Evolutionary conservation across 164 flowering plant species (phyloP).

Genomic region (Macadamia integrifolia): DNA sequence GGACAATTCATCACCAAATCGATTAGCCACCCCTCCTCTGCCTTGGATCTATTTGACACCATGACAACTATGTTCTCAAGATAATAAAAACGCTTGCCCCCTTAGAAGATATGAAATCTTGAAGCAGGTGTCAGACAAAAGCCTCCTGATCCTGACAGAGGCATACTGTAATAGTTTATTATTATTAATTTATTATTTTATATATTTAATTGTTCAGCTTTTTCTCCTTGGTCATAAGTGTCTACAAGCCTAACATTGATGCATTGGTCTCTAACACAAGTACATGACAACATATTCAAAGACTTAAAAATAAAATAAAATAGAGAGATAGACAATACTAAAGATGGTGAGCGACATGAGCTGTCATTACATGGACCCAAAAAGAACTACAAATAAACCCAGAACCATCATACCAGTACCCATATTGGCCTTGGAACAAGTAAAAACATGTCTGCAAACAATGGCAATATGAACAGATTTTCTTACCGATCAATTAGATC

Average conservation of each 20-base stretch:
- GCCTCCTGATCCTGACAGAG: too few species aligned
- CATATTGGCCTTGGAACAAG: background rate
- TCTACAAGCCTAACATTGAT: background rate
- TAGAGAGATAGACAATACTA: too few species aligned
- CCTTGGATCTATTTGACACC: too few species aligned
- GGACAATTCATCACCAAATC: too few species aligned
- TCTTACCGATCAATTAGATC: conserved; percentile 90
- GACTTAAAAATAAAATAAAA: background rate
- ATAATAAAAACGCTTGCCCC: too few species aligned
- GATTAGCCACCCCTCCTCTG: too few species aligned
- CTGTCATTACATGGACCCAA: background rate
- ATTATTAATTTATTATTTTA: too few species aligned
- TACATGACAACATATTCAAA: background rate
- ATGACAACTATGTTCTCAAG: too few species aligned
- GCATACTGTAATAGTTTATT: too few species aligned
- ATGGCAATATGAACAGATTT: background rate
- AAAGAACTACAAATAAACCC: background rate
- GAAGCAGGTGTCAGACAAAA: too few species aligned
- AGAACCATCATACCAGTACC: background rate
- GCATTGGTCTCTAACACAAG: background rate
- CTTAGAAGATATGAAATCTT: too few species aligned
- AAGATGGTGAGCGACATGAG: background rate
- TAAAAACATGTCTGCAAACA: conserved; percentile 6
- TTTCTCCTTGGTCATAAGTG: background rate
- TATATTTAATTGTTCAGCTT: too few species aligned